Percentiles rank a stretch among this genome's conserved stretches.
Evolutionary conservation across 495 filamentous ascomycete species (phyloP).

Genomic region (Aspergillus nidulans): DNA sequence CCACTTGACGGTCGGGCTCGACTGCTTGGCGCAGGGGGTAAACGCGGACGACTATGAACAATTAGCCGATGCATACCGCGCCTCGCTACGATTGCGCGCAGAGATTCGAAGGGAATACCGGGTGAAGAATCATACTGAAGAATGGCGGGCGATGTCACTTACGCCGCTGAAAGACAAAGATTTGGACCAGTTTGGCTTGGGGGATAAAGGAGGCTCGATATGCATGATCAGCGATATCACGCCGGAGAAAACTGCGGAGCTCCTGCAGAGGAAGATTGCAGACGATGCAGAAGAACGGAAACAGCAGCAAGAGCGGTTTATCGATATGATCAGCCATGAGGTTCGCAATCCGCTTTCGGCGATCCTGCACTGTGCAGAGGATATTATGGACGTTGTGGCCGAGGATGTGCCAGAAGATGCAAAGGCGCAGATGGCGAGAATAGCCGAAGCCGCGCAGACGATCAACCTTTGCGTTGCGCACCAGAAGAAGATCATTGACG

Average conservation of each 20-base stretch:
- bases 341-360: slow-evolving; percentile 81
- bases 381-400: slow-evolving; percentile 46
- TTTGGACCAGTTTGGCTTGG: slow-evolving; percentile 1
- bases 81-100: neutral
- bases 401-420: slow-evolving; percentile 2
- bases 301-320: slow-evolving; percentile 75
- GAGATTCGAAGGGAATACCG: slow-evolving; percentile 23
- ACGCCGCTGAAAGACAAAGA: slow-evolving; percentile 10
- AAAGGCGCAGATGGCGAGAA: slow-evolving; percentile 13
- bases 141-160: slow-evolving; percentile 22
- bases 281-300: slow-evolving; percentile 63
- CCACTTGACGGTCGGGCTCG: slow-evolving; percentile 2
- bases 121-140: slow-evolving; percentile 1
- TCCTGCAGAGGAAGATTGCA: slow-evolving; percentile 54
- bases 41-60: slow-evolving; percentile 20
- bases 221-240: slow-evolving; percentile 39
- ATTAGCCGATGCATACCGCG: slow-evolving; percentile 11
- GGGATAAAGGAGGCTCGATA: slow-evolving; percentile 13
- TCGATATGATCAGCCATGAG: slow-evolving; percentile 85
- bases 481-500: slow-evolving; percentile 76
- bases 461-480: slow-evolving; percentile 72
- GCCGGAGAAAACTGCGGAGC: slow-evolving; percentile 41
- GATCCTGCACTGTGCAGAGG: slow-evolving; percentile 76
- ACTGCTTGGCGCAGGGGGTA: slow-evolving; percentile 19
- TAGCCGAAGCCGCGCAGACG: slow-evolving; percentile 70